Conservation (phyloP, 768 basidiomycete genomes). For the Boletellus ananas region DNA sequence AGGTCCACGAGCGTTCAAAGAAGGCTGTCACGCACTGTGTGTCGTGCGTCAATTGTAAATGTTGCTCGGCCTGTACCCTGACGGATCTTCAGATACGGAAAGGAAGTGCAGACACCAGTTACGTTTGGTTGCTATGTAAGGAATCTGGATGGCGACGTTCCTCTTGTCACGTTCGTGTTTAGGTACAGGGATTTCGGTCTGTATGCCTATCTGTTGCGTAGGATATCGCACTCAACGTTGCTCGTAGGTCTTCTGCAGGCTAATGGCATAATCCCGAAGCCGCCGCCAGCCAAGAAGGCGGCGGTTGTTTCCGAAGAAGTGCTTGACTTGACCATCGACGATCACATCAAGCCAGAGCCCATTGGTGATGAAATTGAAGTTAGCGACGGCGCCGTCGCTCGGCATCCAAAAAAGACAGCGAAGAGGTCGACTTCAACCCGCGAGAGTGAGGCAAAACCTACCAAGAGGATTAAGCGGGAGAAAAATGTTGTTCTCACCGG, state of each 20-base stretch:
- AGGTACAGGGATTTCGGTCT: conserved; percentile 28
- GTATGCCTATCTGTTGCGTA: conserved; percentile 1
- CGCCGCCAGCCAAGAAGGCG: conserved; percentile 1
- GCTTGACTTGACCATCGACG: conserved; percentile 19
- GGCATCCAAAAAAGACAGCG: not conserved
- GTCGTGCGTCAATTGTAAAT: conserved; percentile 14
- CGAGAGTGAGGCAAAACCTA: conserved; percentile 4
- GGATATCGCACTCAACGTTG: not conserved
- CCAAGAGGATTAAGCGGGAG: conserved; percentile 30
- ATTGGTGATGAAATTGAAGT: conserved; percentile 6
- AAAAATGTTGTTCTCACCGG: conserved; percentile 6
- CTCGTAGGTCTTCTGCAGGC: conserved; percentile 26
- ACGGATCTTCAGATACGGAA: conserved; percentile 21
- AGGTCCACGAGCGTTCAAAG: conserved; percentile 30
- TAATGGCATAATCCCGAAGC: conserved; percentile 24
- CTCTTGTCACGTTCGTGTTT: conserved; percentile 28
- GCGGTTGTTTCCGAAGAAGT: conserved; percentile 5
- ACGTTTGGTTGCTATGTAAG: not conserved
- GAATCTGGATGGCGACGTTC: conserved; percentile 12
- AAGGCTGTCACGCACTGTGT: conserved; percentile 30
- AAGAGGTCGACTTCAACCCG: conserved; percentile 5
- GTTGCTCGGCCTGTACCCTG: not conserved
- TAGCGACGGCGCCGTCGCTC: not conserved
- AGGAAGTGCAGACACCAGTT: conserved; percentile 4
- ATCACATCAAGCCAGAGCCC: conserved; percentile 10